phyloP scores from a whole-genome alignment of 441 rosid genomes.

The Jatropha podagrica region DNA sequence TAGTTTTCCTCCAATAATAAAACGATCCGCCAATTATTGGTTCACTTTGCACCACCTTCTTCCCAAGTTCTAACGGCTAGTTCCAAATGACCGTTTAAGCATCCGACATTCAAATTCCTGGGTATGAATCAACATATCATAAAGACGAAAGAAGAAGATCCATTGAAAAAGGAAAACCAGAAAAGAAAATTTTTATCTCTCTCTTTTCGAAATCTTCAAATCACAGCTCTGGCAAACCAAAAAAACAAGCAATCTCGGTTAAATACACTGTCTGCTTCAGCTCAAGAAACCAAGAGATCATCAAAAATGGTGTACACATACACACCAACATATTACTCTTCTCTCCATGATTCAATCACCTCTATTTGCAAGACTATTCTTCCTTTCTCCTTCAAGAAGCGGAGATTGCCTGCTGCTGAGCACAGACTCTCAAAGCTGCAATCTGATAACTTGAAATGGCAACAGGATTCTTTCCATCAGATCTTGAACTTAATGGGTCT shows the following conservation, averaged over 20 bases:
- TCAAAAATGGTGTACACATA: conserved; percentile 57
- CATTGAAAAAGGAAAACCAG: not conserved
- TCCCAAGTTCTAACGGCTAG: conserved; percentile 47
- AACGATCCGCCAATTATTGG: conserved; percentile 23
- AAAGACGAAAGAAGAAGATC: not conserved
- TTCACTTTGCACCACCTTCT: not conserved
- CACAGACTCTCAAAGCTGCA: conserved; percentile 57
- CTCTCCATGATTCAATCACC: conserved; percentile 76
- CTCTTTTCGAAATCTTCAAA: not conserved
- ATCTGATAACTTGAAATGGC: conserved; percentile 77
- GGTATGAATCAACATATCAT: not conserved
- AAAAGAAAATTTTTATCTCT: not conserved
- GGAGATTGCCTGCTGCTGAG: conserved; percentile 47
- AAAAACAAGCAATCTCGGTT: conserved; percentile 13
- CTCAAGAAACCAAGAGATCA: conserved; percentile 12
- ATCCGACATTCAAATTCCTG: conserved; percentile 22
- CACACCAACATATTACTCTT: conserved; percentile 74
- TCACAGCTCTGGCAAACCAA: conserved; percentile 29
- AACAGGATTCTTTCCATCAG: conserved; percentile 77
- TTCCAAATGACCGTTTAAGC: conserved; percentile 47
- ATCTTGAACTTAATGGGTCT: conserved; percentile 69
- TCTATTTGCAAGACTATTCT: conserved; percentile 73
- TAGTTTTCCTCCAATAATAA: not conserved
- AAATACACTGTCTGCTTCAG: conserved; percentile 10
- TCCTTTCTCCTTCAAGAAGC: conserved; percentile 70